phyloP scores from a whole-genome alignment of 192 early-diverging fungal genomes.

The Obelidium mucronatum region DNA sequence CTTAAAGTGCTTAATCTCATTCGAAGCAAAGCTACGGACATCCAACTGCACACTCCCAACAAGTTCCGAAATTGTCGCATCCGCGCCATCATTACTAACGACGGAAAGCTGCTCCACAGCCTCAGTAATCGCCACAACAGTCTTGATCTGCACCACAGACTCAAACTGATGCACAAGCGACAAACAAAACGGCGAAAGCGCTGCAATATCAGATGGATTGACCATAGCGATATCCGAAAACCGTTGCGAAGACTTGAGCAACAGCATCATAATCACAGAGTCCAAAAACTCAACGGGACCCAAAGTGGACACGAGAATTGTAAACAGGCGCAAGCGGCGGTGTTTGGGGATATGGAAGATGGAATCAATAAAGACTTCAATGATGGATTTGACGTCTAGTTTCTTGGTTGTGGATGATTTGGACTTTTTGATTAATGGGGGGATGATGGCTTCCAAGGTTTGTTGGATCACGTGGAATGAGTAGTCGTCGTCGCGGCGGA shows the following conservation, averaged over 20 bases:
- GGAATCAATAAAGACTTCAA: constrained; percentile 92
- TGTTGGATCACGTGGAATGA: constrained; percentile 94
- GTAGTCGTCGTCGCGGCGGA: constrained; percentile 97
- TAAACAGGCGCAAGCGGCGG: constrained; percentile 86
- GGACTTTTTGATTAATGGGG: constrained; percentile 68
- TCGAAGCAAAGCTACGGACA: constrained; percentile 45
- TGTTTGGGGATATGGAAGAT: constrained; percentile 92
- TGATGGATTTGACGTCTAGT: constrained; percentile 73
- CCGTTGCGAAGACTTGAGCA: constrained; percentile 72
- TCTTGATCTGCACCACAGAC: constrained; percentile 68
- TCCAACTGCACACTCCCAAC: constrained; percentile 35
- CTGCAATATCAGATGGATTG: constrained; percentile 64
- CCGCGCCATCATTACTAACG: constrained; percentile 25
- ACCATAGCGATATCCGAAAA: constrained; percentile 48
- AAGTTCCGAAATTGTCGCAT: not conserved
- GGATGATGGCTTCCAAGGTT: constrained; percentile 86
- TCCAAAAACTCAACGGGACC: constrained; percentile 79
- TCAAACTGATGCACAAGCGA: constrained; percentile 75
- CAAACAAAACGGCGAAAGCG: constrained; percentile 77
- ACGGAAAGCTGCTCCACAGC: constrained; percentile 25
- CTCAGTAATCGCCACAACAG: constrained; percentile 64
- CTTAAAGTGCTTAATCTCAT: constrained; percentile 73
- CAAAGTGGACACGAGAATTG: constrained; percentile 79
- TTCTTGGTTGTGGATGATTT: constrained; percentile 10
- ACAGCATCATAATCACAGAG: constrained; percentile 72